phyloP scores from a whole-genome alignment of 2,329 filamentous ascomycete species.

The Colletotrichum tropicale region DNA sequence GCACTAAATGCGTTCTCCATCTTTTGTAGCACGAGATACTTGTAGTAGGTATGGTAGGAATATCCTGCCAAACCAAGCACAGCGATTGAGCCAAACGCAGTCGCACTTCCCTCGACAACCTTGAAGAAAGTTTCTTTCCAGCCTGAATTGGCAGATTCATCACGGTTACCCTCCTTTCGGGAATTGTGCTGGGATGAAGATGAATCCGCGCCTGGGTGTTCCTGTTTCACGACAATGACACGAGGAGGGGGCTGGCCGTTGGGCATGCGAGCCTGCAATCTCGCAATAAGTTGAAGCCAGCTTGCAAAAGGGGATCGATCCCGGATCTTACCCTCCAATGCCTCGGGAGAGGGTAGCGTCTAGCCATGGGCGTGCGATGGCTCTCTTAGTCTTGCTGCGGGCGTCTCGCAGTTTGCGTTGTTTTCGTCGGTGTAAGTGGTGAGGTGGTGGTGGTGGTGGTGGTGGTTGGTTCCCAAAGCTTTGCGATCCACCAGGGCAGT shows the following conservation, averaged over 20 bases:
- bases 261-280: not conserved
- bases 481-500: not conserved
- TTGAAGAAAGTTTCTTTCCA: conserved; percentile 39
- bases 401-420: not conserved
- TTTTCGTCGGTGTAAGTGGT: not conserved
- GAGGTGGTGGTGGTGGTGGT: not conserved
- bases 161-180: not conserved
- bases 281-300: not conserved
- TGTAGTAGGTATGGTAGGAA: conserved; percentile 84
- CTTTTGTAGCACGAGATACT: conserved; percentile 84
- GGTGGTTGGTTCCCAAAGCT: not conserved
- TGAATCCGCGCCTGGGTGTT: not conserved
- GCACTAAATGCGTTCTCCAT: conserved; percentile 91
- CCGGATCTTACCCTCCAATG: not conserved
- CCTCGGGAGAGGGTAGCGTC: not conserved
- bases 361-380: not conserved
- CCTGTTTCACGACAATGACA: not conserved
- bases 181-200: not conserved
- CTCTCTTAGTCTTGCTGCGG: not conserved
- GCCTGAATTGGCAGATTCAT: not conserved
- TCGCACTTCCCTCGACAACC: conserved; percentile 76
- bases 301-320: not conserved
- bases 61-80: conserved; percentile 77
- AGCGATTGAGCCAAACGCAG: conserved; percentile 75
- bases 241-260: not conserved